phyloP scores from a whole-genome alignment of 257 asterid genomes.

The Perilla frutescens region DNA sequence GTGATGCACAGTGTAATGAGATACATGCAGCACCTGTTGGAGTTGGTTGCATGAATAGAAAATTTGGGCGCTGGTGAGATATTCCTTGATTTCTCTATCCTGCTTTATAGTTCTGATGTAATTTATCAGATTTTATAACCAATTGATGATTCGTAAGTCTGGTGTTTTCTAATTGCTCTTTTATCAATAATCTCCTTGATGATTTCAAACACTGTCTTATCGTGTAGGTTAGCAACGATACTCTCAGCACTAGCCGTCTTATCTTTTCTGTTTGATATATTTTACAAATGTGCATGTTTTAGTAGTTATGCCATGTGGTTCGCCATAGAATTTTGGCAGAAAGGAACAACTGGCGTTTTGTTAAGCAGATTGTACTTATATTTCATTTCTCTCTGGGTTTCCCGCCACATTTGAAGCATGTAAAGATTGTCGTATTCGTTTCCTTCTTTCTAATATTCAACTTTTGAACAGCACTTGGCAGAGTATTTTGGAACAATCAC shows the following conservation, averaged over 20 bases:
- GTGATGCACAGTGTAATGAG: slow-evolving; percentile 57
- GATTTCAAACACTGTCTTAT: background rate
- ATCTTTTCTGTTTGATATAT: background rate
- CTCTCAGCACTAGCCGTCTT: background rate
- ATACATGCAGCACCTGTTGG: slow-evolving; percentile 50
- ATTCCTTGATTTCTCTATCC: slow-evolving; percentile 1
- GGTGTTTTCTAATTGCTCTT: background rate
- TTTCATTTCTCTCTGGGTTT: background rate
- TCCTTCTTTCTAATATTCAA: slow-evolving; percentile 29
- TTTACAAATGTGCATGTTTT: background rate
- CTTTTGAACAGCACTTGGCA: slow-evolving; percentile 61
- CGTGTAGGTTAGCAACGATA: too few relatives aligned
- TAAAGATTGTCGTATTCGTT: background rate
- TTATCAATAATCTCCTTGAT: background rate
- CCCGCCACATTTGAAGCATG: background rate
- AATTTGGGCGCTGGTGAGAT: slow-evolving; percentile 76
- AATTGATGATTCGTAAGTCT: background rate
- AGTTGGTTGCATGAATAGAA: slow-evolving; percentile 65
- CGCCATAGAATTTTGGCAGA: background rate
- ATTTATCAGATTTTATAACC: slow-evolving; percentile 2
- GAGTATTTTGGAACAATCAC: slow-evolving; percentile 45
- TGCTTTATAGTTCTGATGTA: background rate
- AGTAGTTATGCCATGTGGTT: background rate
- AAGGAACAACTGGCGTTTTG: background rate
- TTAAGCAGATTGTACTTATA: background rate